These are phyloP conservation scores for Andrographis paniculata DNA, from an alignment of 305 asterid species.

Conservation along the genomic window DNA sequence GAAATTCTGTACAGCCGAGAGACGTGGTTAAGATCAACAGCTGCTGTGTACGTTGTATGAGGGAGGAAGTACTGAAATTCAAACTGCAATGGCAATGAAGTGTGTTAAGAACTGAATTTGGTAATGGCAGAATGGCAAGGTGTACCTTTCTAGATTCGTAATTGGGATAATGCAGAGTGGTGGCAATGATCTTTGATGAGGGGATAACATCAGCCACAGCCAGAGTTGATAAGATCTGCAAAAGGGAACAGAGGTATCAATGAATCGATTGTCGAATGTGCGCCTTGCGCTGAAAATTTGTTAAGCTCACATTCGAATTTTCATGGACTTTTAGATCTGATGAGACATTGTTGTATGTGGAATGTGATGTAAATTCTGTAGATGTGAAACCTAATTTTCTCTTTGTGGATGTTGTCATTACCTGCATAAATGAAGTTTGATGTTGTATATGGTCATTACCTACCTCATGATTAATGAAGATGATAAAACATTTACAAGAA, in stretches of 20 bases:
- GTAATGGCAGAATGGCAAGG: constrained; percentile 6
- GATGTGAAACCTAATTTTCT: constrained; percentile 84
- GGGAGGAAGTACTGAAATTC: constrained; percentile 83
- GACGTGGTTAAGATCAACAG: constrained; percentile 35
- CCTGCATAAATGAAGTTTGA: too few species aligned
- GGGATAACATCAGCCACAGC: constrained; percentile 47
- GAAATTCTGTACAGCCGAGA: too few species aligned
- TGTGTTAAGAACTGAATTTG: background rate
- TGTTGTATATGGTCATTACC: too few species aligned
- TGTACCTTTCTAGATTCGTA: constrained; percentile 81
- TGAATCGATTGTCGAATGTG: constrained; percentile 13
- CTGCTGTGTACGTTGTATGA: constrained; percentile 39
- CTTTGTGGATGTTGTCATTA: constrained; percentile 71
- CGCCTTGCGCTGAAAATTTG: constrained; percentile 4
- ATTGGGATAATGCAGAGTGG: constrained; percentile 59
- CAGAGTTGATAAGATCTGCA: constrained; percentile 57
- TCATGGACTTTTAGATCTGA: constrained; percentile 86
- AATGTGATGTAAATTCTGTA: constrained; percentile 72
- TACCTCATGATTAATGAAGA: too few species aligned
- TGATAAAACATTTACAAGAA: too few species aligned
- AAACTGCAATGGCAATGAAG: constrained; percentile 33
- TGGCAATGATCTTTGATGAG: constrained; percentile 68
- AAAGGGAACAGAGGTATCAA: constrained; percentile 15
- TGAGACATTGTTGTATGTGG: constrained; percentile 48
- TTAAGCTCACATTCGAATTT: constrained; percentile 55